Percentiles rank a stretch among this genome's conserved stretches.
Conservation (phyloP, 352 stramenopile species). For the Phytophthora cryptogea region DNA sequence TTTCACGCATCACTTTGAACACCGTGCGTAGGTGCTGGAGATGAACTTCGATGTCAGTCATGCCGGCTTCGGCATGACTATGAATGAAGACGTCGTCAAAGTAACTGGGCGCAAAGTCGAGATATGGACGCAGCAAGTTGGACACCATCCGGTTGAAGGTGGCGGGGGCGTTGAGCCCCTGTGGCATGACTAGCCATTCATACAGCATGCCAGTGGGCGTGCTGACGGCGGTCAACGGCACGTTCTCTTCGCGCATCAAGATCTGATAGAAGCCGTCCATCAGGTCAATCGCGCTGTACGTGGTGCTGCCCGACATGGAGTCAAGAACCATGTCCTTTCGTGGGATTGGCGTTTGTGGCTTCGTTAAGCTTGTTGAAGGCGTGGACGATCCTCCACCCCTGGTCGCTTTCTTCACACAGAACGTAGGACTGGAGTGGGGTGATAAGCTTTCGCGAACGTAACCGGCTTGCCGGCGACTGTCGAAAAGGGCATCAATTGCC, state of each 20-base stretch:
- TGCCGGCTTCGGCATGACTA: conserved; percentile 9
- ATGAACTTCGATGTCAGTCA: conserved; percentile 23
- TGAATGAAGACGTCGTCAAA: conserved; percentile 42
- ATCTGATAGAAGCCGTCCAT: conserved; percentile 39
- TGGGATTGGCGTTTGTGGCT: conserved; percentile 37
- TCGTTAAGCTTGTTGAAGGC: conserved; percentile 43
- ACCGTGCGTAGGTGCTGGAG: conserved; percentile 21
- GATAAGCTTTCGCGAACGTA: conserved; percentile 25
- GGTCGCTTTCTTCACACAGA: conserved; percentile 36
- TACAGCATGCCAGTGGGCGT: conserved; percentile 29
- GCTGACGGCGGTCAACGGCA: conserved; percentile 26
- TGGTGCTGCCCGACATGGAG: conserved; percentile 29
- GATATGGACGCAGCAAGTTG: conserved; percentile 3
- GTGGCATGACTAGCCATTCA: conserved; percentile 35
- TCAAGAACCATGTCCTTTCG: conserved; percentile 33
- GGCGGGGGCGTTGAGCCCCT: conserved; percentile 9
- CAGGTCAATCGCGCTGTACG: conserved; percentile 35
- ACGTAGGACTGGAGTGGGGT: conserved; percentile 21
- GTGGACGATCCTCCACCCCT: conserved; percentile 38
- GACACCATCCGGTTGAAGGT: conserved; percentile 3
- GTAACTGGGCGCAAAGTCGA: conserved; percentile 18
- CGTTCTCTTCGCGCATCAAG: conserved; percentile 11
- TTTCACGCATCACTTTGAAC: conserved; percentile 24
- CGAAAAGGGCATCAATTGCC: conserved; percentile 29
- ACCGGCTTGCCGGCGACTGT: conserved; percentile 1